Evolutionary conservation across 1,139 yeast genomes (phyloP), one percentile per base, ranked within the genome.

Genomic region (Lodderomyces metapsilosis): DNA sequence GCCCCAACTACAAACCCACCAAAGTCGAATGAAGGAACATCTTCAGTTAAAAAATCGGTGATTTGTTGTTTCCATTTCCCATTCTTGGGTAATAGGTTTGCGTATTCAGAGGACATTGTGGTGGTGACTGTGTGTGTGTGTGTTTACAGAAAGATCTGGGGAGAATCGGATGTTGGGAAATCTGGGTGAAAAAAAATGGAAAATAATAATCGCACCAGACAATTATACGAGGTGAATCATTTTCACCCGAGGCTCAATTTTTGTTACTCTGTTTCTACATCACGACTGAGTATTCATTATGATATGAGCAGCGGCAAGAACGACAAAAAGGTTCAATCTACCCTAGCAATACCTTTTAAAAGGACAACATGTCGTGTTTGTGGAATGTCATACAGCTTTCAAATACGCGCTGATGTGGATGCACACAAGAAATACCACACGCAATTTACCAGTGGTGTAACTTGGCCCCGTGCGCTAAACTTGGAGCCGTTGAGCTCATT

Each of bases 1-100:
- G 76, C 74, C 5, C 98, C 97, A n/a, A 91, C 98, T 1, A 91
- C 98, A 57, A 68, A 88, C 2, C 96, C 98, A 30, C 98, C 98
- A 52, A 83, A 86, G 61, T 91, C 98, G 56, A 91, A 91, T 0
- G 95, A 82, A 1, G 98, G 97, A 4, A 86, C 94, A 57, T 91
- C 98, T 57, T 91, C 98, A 4, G 77, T 69, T 20, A 91, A 70
- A 82, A 87, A 91, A 34, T 68, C 74, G 11, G 89, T 80, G 48
- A 91, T 80, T 48, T 83, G 84, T 42, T 76, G 76, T 58, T 81
- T 88, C 97, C 97, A 89, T 39, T 67, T 66, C 4, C 95, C 92
- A 47, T 76, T 80, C 15, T 74, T 67, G 0, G 96, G 96, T 34
- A 89, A 71, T 31, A 87, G 73, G 54, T 84, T 77, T 15, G 77